Conservation (phyloP, 1,284 basidiomycete genomes). For the Malassezia obtusa region DNA sequence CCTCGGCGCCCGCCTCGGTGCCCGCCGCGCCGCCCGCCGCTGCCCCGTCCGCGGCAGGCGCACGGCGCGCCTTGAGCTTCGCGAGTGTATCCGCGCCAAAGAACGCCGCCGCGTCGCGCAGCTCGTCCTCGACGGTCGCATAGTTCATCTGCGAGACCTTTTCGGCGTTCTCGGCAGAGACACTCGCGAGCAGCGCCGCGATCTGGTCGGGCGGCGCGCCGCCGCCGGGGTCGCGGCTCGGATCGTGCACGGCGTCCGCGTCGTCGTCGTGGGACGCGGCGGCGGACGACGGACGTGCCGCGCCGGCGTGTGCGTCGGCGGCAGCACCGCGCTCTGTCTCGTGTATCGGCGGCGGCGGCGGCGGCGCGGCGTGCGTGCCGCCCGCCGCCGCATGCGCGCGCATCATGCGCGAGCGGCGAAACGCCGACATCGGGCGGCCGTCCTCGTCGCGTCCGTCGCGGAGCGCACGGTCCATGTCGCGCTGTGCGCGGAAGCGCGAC, state of each 20-base stretch:
- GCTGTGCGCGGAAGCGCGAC: slow-evolving; percentile 2
- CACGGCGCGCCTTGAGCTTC: slow-evolving; percentile 18
- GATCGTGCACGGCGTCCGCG: slow-evolving; percentile 13
- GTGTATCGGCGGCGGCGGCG: not conserved
- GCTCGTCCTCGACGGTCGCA: slow-evolving; percentile 27
- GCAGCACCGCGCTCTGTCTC: not conserved
- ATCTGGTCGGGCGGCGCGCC: slow-evolving; percentile 33
- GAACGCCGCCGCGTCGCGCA: slow-evolving; percentile 27
- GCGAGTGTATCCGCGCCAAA: slow-evolving; percentile 37
- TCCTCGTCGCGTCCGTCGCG: slow-evolving; percentile 20
- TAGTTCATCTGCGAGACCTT: slow-evolving; percentile 35
- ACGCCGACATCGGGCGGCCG: slow-evolving; percentile 37
- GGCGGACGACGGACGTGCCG: not conserved
- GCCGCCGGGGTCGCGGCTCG: slow-evolving; percentile 35
- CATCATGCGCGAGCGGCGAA: slow-evolving; percentile 30
- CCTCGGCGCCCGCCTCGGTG: not conserved
- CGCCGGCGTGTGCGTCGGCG: not conserved
- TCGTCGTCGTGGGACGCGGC: not conserved
- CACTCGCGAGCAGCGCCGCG: slow-evolving; percentile 21
- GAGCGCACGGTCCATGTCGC: not conserved
- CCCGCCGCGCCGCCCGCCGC: not conserved
- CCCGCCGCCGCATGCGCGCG: no score
- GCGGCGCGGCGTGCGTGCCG: no score
- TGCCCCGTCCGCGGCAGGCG: not conserved
- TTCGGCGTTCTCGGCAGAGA: slow-evolving; percentile 30